Conservation (phyloP, 2,329 filamentous ascomycete genomes). For the Botrytis deweyae region DNA sequence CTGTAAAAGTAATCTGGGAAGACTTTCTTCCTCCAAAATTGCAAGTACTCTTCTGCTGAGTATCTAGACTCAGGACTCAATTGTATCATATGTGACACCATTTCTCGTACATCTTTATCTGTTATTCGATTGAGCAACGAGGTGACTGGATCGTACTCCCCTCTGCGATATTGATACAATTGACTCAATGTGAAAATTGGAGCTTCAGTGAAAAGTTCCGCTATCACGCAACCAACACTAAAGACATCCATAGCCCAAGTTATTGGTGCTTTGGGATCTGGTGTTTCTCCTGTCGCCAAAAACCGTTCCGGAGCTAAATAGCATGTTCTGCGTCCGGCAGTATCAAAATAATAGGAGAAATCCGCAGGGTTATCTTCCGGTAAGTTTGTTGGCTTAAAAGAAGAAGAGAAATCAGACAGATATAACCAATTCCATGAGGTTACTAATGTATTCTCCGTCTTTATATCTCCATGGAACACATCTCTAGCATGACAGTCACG, state of each 20-base stretch:
- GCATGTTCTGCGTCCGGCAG: conserved; percentile 85
- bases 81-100: conserved; percentile 96
- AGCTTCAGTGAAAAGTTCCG: conserved; percentile 90
- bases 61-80: conserved; percentile 89
- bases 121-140: conserved; percentile 82
- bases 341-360: conserved; percentile 97
- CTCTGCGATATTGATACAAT: conserved; percentile 88
- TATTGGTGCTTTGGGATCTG: conserved; percentile 61
- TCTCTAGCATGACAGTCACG: conserved; percentile 87
- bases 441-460: conserved; percentile 94
- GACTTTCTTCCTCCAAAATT: conserved; percentile 87
- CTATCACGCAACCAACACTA: conserved; percentile 94
- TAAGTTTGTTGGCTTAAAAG: conserved; percentile 89
- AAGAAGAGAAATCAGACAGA: conserved; percentile 92
- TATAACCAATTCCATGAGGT: conserved; percentile 99
- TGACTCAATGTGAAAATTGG: conserved; percentile 98
- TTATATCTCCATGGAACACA: conserved; percentile 96
- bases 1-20: conserved; percentile 98
- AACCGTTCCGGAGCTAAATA: conserved; percentile 96
- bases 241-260: conserved; percentile 99
- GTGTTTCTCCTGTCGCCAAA: conserved; percentile 65
- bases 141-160: conserved; percentile 85
- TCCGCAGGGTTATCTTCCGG: conserved; percentile 96
- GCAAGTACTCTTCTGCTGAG: conserved; percentile 88
- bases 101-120: conserved; percentile 79